phyloP scores from a whole-genome alignment of 306 rosid genomes.

The Spatholobus suberectus region DNA sequence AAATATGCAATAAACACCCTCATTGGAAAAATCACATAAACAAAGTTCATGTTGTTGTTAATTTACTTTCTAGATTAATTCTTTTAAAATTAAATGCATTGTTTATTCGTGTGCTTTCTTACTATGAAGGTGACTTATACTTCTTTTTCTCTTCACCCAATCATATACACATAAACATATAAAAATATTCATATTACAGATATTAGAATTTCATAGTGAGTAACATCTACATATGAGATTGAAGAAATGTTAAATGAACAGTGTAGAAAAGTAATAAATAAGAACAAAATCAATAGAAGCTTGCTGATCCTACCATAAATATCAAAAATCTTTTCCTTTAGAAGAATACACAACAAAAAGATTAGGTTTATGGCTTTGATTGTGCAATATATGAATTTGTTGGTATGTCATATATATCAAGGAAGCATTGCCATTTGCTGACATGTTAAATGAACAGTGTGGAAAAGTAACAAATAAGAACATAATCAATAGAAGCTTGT shows the following conservation, averaged over 20 bases:
- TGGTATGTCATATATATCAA: too few relatives aligned
- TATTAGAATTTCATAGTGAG: not conserved
- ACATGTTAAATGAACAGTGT: not conserved
- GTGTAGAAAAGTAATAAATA: not conserved
- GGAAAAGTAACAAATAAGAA: not conserved
- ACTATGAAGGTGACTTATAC: too few relatives aligned
- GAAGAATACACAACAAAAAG: slow-evolving; percentile 60
- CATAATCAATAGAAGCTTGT: not conserved
- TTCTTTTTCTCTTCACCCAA: too few relatives aligned
- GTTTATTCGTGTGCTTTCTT: too few relatives aligned
- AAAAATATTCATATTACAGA: not conserved
- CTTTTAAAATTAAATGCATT: too few relatives aligned
- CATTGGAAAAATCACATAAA: too few relatives aligned
- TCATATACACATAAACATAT: too few relatives aligned
- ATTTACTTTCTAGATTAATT: too few relatives aligned
- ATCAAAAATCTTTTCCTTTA: slow-evolving; percentile 53
- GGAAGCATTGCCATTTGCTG: too few relatives aligned
- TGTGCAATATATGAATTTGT: too few relatives aligned
- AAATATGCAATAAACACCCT: too few relatives aligned
- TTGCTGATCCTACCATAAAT: slow-evolving; percentile 48
- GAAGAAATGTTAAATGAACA: not conserved
- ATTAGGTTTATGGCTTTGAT: not conserved
- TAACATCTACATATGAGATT: not conserved
- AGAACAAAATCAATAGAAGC: not conserved
- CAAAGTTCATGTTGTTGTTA: too few relatives aligned